Conservation (phyloP, 495 filamentous ascomycete genomes). For the Xylaria bambusicola region DNA sequence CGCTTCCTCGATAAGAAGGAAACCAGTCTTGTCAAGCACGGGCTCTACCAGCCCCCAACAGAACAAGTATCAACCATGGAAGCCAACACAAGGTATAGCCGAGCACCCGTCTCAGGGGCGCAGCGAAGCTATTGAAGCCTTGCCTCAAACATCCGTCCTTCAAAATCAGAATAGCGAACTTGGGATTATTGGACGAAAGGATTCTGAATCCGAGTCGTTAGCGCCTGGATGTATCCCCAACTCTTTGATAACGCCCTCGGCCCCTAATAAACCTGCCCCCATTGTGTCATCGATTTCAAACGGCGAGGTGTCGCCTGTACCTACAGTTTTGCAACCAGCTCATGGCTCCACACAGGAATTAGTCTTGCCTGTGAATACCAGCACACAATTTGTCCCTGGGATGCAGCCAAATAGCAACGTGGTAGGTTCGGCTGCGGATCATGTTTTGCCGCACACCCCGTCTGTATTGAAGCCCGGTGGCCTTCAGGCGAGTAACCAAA, state of each 20-base stretch:
- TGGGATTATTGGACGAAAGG: conserved; percentile 21
- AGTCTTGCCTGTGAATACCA: conserved; percentile 4
- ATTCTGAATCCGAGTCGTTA: background rate
- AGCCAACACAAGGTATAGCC: conserved; percentile 22
- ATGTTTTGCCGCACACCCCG: conserved; percentile 27
- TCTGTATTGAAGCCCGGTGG: conserved; percentile 41
- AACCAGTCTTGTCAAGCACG: background rate
- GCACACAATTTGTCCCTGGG: too few relatives aligned
- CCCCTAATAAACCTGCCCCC: conserved; percentile 10
- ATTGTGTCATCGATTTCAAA: conserved; percentile 5
- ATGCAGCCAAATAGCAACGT: conserved; percentile 30
- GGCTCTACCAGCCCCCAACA: background rate
- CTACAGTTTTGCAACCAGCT: conserved; percentile 23
- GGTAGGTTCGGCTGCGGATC: background rate
- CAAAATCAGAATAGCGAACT: conserved; percentile 30
- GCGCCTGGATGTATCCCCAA: conserved; percentile 3
- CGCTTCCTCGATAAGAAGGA: background rate
- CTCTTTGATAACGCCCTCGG: conserved; percentile 20
- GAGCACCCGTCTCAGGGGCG: conserved; percentile 16
- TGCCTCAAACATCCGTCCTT: conserved; percentile 24
- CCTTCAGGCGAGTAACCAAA: conserved; percentile 17
- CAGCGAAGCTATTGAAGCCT: conserved; percentile 19
- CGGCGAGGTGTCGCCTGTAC: conserved; percentile 6
- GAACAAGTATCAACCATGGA: conserved; percentile 38
- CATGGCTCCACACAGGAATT: conserved; percentile 4